Conservation (phyloP, 176 grass and related monocot species). For the Tillandsia fasciculata region DNA sequence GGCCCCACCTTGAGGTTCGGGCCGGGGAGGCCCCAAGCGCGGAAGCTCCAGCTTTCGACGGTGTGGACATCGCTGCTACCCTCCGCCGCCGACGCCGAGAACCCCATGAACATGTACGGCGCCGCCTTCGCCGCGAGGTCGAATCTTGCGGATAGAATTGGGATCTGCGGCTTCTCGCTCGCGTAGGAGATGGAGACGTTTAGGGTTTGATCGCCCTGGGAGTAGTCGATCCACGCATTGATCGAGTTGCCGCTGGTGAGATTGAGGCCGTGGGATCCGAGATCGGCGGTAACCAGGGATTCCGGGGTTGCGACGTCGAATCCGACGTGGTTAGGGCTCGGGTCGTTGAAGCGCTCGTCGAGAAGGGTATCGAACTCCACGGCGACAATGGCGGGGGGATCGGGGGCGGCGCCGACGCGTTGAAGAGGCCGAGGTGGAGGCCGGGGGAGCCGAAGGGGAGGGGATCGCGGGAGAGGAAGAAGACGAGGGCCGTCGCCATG, state of each 20-base stretch:
- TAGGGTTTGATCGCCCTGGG: constrained; percentile 6
- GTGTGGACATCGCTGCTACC: constrained; percentile 18
- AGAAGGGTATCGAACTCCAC: background rate
- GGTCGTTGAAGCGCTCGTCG: no score
- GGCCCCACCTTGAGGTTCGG: constrained; percentile 10
- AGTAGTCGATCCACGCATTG: constrained; percentile 30
- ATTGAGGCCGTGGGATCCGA: constrained; percentile 23
- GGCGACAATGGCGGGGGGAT: background rate
- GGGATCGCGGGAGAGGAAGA: constrained; percentile 5
- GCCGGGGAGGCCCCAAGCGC: constrained; percentile 7
- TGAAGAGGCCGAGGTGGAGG: background rate
- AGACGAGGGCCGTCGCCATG: background rate
- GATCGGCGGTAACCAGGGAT: background rate
- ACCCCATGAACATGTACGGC: constrained; percentile 36
- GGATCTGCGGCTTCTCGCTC: constrained; percentile 12
- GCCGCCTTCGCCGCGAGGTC: constrained; percentile 10
- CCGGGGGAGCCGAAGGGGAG: constrained; percentile 18
- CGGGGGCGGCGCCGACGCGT: background rate
- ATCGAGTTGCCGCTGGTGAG: constrained; percentile 26
- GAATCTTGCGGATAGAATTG: constrained; percentile 10
- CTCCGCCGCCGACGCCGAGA: constrained; percentile 21
- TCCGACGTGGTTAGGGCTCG: no score
- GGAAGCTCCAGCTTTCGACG: constrained; percentile 46
- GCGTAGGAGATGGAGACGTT: constrained; percentile 32
- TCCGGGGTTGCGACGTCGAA: background rate